These are phyloP conservation scores for Teratosphaeriaceae sp. DNA, from an alignment of 2,329 filamentous ascomycete genomes.

Conservation along the genomic window DNA sequence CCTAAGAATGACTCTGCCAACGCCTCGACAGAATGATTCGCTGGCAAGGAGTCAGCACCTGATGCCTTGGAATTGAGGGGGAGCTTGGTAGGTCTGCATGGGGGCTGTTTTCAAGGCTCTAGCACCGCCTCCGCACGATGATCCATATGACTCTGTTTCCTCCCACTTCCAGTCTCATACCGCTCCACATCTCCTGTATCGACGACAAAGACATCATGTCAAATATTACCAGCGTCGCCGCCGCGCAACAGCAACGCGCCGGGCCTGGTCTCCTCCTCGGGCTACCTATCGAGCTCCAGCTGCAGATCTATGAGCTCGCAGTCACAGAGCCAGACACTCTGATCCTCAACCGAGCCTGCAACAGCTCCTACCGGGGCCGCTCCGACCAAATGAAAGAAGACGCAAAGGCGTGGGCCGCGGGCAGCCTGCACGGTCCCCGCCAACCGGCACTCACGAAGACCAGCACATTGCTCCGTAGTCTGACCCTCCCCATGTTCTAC, in stretches of 20 bases:
- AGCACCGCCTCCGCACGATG: too few species aligned
- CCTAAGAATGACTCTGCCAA: too few species aligned
- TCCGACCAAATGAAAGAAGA: not conserved
- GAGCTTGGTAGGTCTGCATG: too few species aligned
- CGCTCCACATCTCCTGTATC: too few species aligned
- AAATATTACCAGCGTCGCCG: too few species aligned
- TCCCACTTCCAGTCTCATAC: too few species aligned
- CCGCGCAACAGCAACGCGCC: not conserved
- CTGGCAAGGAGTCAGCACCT: too few species aligned
- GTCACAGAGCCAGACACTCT: conserved; percentile 13
- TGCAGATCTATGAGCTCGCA: conserved; percentile 16
- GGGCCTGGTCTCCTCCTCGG: conserved; percentile 6
- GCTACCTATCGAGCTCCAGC: conserved; percentile 12
- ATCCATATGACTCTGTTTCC: too few species aligned
- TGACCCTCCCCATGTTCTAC: conserved; percentile 20
- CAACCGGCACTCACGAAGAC: not conserved
- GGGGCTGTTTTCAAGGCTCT: too few species aligned
- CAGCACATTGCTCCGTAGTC: conserved; percentile 9
- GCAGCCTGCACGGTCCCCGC: not conserved
- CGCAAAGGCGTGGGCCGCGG: not conserved
- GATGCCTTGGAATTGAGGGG: too few species aligned
- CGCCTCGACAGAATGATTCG: too few species aligned
- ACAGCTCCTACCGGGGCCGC: not conserved
- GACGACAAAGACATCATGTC: too few species aligned
- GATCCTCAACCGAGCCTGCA: conserved; percentile 13